Percentiles rank a stretch among this genome's conserved stretches.
phyloP scores from a whole-genome alignment of 1,284 basidiomycete genomes.

The Ceratobasidium sp. region DNA sequence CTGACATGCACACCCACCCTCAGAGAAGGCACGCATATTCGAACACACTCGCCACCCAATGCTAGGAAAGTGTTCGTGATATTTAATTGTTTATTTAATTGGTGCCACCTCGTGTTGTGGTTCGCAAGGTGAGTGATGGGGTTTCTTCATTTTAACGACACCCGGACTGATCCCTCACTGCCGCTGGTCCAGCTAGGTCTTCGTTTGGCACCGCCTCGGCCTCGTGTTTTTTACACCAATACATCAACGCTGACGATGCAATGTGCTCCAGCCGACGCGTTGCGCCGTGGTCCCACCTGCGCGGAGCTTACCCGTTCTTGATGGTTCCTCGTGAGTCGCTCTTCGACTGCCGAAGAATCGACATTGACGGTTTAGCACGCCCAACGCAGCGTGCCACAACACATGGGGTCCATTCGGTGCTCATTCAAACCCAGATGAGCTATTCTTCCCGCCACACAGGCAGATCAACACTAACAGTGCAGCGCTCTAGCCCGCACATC shows the following conservation, averaged over 20 bases:
- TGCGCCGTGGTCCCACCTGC: no score
- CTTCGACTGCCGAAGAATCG: not conserved
- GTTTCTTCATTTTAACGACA: not conserved
- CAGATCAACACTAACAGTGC: no score
- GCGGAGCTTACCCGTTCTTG: no score
- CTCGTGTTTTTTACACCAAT: not conserved
- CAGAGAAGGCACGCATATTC: not conserved
- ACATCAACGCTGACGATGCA: no score
- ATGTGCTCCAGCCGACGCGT: no score
- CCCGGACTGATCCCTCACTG: not conserved
- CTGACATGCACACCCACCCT: not conserved
- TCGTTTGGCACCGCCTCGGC: not conserved
- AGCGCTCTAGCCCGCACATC: no score
- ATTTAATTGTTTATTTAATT: not conserved
- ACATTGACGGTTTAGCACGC: not conserved
- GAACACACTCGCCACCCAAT: not conserved
- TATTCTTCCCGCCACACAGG: no score
- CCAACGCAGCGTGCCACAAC: no score
- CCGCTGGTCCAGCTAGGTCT: not conserved
- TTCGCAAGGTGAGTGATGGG: not conserved
- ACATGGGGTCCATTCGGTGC: no score
- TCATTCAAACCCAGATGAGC: no score
- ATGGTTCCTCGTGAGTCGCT: no score
- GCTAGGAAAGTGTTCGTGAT: not conserved
- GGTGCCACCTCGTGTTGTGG: not conserved